phyloP scores from a whole-genome alignment of 2,329 filamentous ascomycete genomes.

The Cladorrhinum sp. region DNA sequence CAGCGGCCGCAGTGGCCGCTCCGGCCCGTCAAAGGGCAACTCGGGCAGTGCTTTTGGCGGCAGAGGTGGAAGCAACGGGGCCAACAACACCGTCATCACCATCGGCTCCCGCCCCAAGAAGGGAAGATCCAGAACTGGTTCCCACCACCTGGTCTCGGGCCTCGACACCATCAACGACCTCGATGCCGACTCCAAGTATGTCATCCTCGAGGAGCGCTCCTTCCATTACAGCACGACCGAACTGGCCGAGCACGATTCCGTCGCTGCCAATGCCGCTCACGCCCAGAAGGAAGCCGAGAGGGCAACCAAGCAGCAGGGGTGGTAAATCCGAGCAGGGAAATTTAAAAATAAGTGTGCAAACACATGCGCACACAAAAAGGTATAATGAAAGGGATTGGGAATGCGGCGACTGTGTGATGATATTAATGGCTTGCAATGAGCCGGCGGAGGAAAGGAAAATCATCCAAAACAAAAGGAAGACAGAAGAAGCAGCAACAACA shows the following conservation, averaged over 20 bases:
- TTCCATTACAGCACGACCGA: conserved; percentile 17
- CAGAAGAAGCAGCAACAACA: too few relatives aligned
- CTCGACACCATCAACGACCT: conserved; percentile 17
- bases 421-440: too few relatives aligned
- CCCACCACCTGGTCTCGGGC: background rate
- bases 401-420: too few relatives aligned
- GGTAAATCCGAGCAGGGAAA: background rate
- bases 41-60: background rate
- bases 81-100: conserved; percentile 14
- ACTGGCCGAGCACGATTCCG: background rate
- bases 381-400: too few relatives aligned
- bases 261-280: background rate
- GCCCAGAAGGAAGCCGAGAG: background rate
- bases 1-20: background rate
- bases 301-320: background rate
- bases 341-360: too few relatives aligned
- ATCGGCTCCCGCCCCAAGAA: conserved; percentile 20
- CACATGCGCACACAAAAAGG: too few relatives aligned
- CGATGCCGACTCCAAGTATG: conserved; percentile 17
- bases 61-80: background rate
- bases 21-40: background rate
- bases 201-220: conserved; percentile 17
- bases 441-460: too few relatives aligned
- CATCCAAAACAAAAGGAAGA: too few relatives aligned
- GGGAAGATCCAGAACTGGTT: conserved; percentile 9